Evolutionary conservation across 345 rosid genomes (phyloP).

Genomic region (Citrus sp.): DNA sequence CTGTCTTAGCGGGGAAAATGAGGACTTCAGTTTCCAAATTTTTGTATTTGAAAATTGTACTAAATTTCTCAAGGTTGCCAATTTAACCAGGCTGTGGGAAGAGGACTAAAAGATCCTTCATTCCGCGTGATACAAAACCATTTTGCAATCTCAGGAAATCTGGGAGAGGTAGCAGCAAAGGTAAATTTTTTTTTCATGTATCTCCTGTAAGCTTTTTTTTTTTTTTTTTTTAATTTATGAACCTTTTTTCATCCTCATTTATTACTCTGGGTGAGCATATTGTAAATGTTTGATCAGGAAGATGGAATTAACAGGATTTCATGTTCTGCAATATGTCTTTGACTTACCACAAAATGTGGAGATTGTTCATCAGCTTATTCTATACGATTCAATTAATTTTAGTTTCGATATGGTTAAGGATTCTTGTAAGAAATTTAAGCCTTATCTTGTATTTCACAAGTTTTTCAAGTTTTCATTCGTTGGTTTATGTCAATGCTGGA

Average conservation of each 20-base stretch:
- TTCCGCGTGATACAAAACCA: constrained; percentile 91
- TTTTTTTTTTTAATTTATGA: not conserved
- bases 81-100: constrained; percentile 76
- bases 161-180: constrained; percentile 98
- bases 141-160: constrained; percentile 80
- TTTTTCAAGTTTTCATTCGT: not conserved
- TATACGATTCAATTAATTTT: not conserved
- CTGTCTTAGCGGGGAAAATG: not conserved
- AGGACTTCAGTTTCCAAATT: not conserved
- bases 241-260: not conserved
- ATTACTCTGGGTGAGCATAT: not conserved
- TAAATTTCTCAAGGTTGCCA: constrained; percentile 3
- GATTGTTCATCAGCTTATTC: not conserved
- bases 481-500: not conserved
- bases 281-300: not conserved
- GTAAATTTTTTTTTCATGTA: constrained; percentile 31
- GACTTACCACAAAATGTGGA: not conserved
- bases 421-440: not conserved
- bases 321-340: not conserved
- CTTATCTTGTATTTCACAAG: not conserved
- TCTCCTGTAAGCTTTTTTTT: not conserved
- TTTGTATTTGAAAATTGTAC: not conserved
- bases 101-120: constrained; percentile 95
- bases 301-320: not conserved
- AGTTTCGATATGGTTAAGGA: not conserved